These are phyloP conservation scores for Populus trichocarpa DNA, from an alignment of 441 rosid genomes.

Conservation along the genomic window DNA sequence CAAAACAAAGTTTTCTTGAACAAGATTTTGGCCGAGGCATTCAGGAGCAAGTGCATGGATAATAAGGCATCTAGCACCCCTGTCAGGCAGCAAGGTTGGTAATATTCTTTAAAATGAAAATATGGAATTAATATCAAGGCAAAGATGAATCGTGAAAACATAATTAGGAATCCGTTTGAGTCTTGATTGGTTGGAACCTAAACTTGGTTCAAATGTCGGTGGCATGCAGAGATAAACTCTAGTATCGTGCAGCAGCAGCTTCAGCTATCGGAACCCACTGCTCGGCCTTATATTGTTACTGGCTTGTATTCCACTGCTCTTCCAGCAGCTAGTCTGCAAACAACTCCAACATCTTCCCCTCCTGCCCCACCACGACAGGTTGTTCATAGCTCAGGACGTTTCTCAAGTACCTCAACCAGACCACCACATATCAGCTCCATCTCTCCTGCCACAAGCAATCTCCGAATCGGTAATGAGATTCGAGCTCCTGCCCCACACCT, in stretches of 20 bases:
- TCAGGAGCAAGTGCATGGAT: constrained; percentile 58
- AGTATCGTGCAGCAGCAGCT: constrained; percentile 43
- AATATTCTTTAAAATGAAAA: not conserved
- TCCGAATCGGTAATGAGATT: constrained; percentile 38
- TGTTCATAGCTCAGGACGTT: constrained; percentile 20
- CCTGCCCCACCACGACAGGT: constrained; percentile 24
- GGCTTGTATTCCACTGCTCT: constrained; percentile 24
- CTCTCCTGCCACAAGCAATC: constrained; percentile 37
- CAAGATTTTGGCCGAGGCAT: constrained; percentile 74
- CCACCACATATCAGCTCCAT: constrained; percentile 43
- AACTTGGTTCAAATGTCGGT: not conserved
- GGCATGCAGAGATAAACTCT: constrained; percentile 40
- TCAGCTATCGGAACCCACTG: constrained; percentile 37
- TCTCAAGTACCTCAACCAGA: constrained; percentile 38
- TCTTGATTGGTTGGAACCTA: not conserved
- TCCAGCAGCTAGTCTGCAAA: constrained; percentile 17
- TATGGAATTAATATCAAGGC: not conserved
- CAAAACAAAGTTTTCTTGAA: constrained; percentile 45
- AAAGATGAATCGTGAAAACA: not conserved
- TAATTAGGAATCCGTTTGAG: not conserved
- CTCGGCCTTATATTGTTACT: constrained; percentile 30
- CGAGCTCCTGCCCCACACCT: constrained; percentile 61
- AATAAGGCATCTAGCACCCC: constrained; percentile 27
- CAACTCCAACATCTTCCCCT: constrained; percentile 13
- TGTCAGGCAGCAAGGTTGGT: constrained; percentile 49